Evolutionary conservation across 495 filamentous ascomycete species (phyloP), one percentile per base, ranked within the genome.

Genomic region (Halenospora varia): DNA sequence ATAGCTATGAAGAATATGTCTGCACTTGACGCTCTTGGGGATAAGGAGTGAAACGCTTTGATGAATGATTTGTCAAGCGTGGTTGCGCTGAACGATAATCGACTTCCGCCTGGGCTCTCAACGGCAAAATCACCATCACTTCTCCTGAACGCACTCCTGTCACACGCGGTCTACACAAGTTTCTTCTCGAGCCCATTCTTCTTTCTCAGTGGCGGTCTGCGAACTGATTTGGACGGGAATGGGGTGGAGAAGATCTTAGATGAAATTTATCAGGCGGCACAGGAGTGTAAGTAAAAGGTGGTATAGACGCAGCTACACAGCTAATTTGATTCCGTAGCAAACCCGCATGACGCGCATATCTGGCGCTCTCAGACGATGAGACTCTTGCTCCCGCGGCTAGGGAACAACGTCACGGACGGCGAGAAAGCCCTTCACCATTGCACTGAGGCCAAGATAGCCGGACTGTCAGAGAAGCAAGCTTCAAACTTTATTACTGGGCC

Each of bases 301-400:
- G 42, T 9, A n/a, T 20, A 4, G 13, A n/a, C 48, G 4, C 17
- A 18, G 4, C 26, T 17, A n/a, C n/a, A n/a, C 22, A 26, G 3
- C 11, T 48, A 11, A 20, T 9, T 17, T 44, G 11, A 46, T 48
- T n/a, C 15, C 40, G n/a, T 15, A 62, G 54, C 41, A 51, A 57
- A 62, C 24, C 22, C 11, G 40, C 10, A 29, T 48, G 55, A 48
- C 6, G 48, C 60, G 26, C 44, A 62, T 50, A 26, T 49, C 2
- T 62, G 54, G 60, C 48, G 60, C 2, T 48, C 60, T 23, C 48
- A 62, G 23, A 62, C 51, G 1, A 22, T 62, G 42, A 57, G 60
- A 35, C 24, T 62, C 8, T 35, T 57, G 2, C n/a, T 52, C 2
- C 59, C 54, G 8, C 25, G 40, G 2, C 29, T 55, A n/a, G 10